Percentiles rank a stretch among this genome's conserved stretches.
phyloP scores from a whole-genome alignment of 2,329 filamentous ascomycete genomes.

The Aspergillus niger region DNA sequence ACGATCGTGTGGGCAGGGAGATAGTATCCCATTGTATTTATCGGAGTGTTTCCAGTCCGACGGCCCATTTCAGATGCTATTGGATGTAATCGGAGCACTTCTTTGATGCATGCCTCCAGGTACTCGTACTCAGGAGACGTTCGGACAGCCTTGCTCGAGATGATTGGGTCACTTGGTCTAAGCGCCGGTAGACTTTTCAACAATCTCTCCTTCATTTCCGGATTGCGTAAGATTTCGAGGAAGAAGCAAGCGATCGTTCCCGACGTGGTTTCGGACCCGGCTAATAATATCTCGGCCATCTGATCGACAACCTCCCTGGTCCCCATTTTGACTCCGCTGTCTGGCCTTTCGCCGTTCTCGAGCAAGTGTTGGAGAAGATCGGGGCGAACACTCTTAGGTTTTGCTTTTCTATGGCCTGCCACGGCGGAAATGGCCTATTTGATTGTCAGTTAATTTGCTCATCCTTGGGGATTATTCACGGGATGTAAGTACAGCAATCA shows the following conservation, averaged over 20 bases:
- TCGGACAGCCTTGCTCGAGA: slow-evolving; percentile 5
- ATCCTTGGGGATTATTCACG: too few relatives aligned
- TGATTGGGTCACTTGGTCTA: not conserved
- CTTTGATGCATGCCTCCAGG: slow-evolving; percentile 8
- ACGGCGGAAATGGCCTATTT: not conserved
- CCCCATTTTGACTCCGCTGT: not conserved
- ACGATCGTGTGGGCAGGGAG: too few relatives aligned
- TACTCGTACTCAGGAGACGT: slow-evolving; percentile 1
- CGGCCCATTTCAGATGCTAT: slow-evolving; percentile 12
- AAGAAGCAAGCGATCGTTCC: slow-evolving; percentile 8
- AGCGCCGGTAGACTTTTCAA: not conserved
- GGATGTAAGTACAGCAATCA: not conserved
- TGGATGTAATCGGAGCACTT: slow-evolving; percentile 5
- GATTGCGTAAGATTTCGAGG: not conserved
- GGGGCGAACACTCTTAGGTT: not conserved
- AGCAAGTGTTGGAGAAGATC: slow-evolving; percentile 5
- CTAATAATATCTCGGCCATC: slow-evolving; percentile 1
- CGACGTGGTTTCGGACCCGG: slow-evolving; percentile 7
- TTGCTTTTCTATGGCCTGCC: too few relatives aligned
- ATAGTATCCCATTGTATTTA: not conserved
- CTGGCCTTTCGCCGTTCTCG: slow-evolving; percentile 1
- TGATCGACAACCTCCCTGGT: slow-evolving; percentile 3
- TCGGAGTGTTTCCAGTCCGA: not conserved
- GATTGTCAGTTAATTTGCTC: not conserved
- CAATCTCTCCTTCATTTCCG: not conserved